phyloP scores from a whole-genome alignment of 1,284 basidiomycete genomes.

The Trametes pubescens region DNA sequence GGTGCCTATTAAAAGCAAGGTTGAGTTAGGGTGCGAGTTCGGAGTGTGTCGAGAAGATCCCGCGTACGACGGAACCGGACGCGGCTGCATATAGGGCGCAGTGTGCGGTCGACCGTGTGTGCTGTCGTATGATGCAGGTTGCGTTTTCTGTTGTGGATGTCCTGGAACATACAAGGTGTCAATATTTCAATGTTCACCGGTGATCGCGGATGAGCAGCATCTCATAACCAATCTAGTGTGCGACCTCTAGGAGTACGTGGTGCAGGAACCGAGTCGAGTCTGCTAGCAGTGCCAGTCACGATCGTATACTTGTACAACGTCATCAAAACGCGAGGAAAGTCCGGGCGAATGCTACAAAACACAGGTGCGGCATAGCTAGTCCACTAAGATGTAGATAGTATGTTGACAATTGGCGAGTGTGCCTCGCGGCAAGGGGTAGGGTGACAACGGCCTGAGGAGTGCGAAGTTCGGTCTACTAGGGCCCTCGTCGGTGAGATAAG shows the following conservation, averaged over 20 bases:
- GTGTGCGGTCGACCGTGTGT: background rate
- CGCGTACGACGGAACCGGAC: conserved; percentile 1
- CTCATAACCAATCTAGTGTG: too few species aligned
- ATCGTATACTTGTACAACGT: too few species aligned
- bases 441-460: background rate
- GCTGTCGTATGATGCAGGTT: background rate
- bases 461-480: conserved; percentile 8
- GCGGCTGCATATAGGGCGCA: background rate
- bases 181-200: background rate
- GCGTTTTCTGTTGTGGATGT: background rate
- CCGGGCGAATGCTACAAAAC: too few species aligned
- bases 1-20: background rate
- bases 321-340: too few species aligned
- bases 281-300: too few species aligned
- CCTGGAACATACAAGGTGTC: background rate
- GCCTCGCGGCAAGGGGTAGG: background rate
- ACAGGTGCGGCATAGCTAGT: too few species aligned
- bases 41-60: background rate
- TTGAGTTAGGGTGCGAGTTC: background rate
- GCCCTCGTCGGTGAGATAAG: conserved; percentile 11
- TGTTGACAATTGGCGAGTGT: too few species aligned
- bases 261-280: too few species aligned
- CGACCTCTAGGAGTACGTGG: too few species aligned
- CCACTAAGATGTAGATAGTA: too few species aligned
- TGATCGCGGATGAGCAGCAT: background rate